phyloP scores from a whole-genome alignment of 352 stramenopile genomes.

The Globisporangium echinulatum region DNA sequence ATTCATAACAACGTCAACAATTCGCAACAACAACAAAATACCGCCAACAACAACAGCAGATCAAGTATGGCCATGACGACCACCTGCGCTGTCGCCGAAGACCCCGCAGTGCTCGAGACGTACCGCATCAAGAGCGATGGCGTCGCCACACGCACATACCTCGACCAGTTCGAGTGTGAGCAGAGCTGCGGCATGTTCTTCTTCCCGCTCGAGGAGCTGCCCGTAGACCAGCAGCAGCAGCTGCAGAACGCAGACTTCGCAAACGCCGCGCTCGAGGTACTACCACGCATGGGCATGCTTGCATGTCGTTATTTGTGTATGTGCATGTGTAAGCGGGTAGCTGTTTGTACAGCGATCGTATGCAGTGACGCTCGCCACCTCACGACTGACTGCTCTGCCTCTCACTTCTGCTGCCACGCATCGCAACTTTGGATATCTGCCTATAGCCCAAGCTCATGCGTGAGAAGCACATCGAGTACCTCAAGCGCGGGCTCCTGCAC shows the following conservation, averaged over 20 bases:
- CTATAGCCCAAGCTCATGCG: conserved; percentile 66
- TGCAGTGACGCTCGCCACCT: too few species aligned
- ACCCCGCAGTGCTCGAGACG: conserved; percentile 24
- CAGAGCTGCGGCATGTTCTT: conserved; percentile 89
- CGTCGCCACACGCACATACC: conserved; percentile 44
- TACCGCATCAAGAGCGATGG: conserved; percentile 53
- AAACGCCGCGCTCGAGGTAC: conserved; percentile 44
- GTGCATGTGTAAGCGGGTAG: too few species aligned
- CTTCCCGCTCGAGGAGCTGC: conserved; percentile 78
- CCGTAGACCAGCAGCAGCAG: conserved; percentile 70
- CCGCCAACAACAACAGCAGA: too few species aligned
- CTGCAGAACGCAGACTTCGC: conserved; percentile 82
- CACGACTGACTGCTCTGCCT: too few species aligned
- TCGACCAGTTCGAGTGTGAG: conserved; percentile 86
- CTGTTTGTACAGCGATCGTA: not conserved
- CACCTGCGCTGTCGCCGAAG: not conserved
- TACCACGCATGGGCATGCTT: not conserved
- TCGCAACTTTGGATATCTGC: too few species aligned
- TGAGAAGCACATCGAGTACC: conserved; percentile 77
- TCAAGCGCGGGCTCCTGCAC: conserved; percentile 59
- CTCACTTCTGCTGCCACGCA: too few species aligned
- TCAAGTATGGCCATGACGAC: not conserved
- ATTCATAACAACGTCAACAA: too few species aligned
- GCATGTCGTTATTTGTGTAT: too few species aligned
- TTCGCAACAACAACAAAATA: too few species aligned